Evolutionary conservation across 2,329 filamentous ascomycete species (phyloP).

Genomic region (Fusarium irregulare): DNA sequence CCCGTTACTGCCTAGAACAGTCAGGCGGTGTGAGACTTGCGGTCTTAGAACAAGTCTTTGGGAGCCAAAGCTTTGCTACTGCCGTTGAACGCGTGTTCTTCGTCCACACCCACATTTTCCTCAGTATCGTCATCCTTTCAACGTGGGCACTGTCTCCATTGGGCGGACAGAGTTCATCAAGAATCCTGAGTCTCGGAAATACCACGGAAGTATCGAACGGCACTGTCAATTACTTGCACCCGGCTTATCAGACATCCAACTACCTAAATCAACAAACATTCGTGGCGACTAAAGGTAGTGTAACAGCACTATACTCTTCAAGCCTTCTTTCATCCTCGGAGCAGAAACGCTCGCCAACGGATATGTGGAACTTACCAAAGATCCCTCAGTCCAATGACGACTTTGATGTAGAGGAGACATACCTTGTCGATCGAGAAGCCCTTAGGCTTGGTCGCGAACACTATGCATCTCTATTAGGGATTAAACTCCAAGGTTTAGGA

Average conservation of each 20-base stretch:
- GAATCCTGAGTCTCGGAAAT: not conserved
- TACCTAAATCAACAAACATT: not conserved
- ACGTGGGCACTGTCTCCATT: not conserved
- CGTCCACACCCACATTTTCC: not conserved
- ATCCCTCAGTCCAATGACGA: not conserved
- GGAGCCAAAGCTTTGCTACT: not conserved
- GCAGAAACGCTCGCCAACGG: not conserved
- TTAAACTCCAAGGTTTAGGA: too few species aligned
- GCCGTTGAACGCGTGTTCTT: not conserved
- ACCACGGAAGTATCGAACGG: not conserved
- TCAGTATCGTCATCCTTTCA: not conserved
- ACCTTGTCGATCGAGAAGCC: too few species aligned
- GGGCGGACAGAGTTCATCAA: not conserved
- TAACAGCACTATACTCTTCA: not conserved
- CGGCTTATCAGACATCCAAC: not conserved
- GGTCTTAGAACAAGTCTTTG: not conserved
- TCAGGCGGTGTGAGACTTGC: not conserved
- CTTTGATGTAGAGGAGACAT: too few species aligned
- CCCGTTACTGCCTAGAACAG: not conserved
- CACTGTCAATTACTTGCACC: not conserved
- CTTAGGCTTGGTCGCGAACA: too few species aligned
- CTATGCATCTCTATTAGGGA: too few species aligned
- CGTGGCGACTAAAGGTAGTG: not conserved
- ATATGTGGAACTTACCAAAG: not conserved
- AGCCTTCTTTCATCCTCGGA: not conserved